Base-by-base conservation (phyloP, 768 basidiomycete genomes). In the Polyporus arcularius region DNA sequence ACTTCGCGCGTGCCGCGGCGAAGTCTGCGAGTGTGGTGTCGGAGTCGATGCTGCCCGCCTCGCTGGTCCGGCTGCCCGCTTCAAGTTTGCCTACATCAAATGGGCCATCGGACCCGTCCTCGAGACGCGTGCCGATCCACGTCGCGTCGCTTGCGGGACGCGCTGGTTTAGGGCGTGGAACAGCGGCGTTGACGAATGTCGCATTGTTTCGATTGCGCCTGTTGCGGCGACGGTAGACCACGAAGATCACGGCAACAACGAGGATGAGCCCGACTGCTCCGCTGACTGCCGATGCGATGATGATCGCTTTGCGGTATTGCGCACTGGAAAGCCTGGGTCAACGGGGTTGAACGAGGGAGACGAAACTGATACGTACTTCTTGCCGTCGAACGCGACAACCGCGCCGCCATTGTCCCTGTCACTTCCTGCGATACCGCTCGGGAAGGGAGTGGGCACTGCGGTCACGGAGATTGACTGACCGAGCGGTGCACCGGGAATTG, bases 141-240 rank as follows among this genome's bases (percentile, higher is more conserved):
- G 61, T 62, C 14, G 57, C 56, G 9, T 62, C 61, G 57, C 61
- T 62, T 5, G 31, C 58, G 2, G 48, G 51, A 12, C 54, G 62
- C 5, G 12, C 42, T 12, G 39, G 46, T 40, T 53, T 35, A 4
- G 53, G 14, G 4, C n/a, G 28, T 3, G 40, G 16, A 10, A 26
- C 6, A 3, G 54, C 35, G 9, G 32, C 57, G 21, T 55, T 32
- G 26, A 47, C 53, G 49, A 56, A 59, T 1, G 11, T 43, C 9
- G 54, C 30, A 12, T 8, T 18, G 14, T 54, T 40, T 11, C 46
- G 42, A 9, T 43, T 52, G 31, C 41, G 26, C 41, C n/a, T 46
- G 48, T 46, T 52, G 28, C 57, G 57, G n/a, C 61, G 61, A 40
- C 62, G 62, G 49, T 59, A 63, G 49, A 63, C 62, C 14, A 58